phyloP scores from a whole-genome alignment of 2,329 filamentous ascomycete genomes.

The Cercospora sojina region DNA sequence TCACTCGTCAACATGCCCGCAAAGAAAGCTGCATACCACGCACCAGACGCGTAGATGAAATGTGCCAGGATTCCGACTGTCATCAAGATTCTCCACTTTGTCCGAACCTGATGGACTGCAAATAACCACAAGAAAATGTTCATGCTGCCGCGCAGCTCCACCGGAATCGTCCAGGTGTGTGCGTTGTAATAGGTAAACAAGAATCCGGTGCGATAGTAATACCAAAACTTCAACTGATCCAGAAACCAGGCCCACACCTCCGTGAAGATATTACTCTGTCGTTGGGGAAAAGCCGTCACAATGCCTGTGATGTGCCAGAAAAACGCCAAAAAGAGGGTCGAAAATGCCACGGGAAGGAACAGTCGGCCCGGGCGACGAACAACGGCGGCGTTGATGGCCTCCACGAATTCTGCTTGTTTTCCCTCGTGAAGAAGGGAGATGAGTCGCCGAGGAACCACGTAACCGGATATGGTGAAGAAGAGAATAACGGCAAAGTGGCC shows the following conservation, averaged over 20 bases:
- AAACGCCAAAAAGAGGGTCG: constrained; percentile 55
- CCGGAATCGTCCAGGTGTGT: constrained; percentile 59
- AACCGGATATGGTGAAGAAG: constrained; percentile 56
- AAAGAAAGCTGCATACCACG: constrained; percentile 60
- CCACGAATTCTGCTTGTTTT: constrained; percentile 42
- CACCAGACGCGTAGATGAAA: constrained; percentile 44
- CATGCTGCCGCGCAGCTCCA: constrained; percentile 64
- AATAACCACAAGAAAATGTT: constrained; percentile 59
- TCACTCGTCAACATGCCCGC: constrained; percentile 62
- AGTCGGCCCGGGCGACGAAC: constrained; percentile 52
- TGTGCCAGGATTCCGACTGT: constrained; percentile 26
- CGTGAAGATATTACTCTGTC: constrained; percentile 45
- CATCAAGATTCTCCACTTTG: constrained; percentile 21
- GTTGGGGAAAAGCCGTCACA: constrained; percentile 37
- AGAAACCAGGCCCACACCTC: constrained; percentile 52
- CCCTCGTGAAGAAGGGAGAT: constrained; percentile 35
- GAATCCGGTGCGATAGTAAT: constrained; percentile 54
- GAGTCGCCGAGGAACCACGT: constrained; percentile 48
- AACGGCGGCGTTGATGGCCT: constrained; percentile 48
- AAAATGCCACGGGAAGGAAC: constrained; percentile 53
- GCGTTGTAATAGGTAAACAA: constrained; percentile 34
- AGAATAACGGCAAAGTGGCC: constrained; percentile 58
- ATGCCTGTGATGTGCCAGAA: constrained; percentile 56
- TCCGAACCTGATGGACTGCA: constrained; percentile 45
- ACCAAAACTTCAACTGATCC: constrained; percentile 68